Percentiles rank a stretch among this genome's conserved stretches.
Evolutionary conservation across 352 stramenopile species (phyloP).

Genomic region (Pythium monospermum): DNA sequence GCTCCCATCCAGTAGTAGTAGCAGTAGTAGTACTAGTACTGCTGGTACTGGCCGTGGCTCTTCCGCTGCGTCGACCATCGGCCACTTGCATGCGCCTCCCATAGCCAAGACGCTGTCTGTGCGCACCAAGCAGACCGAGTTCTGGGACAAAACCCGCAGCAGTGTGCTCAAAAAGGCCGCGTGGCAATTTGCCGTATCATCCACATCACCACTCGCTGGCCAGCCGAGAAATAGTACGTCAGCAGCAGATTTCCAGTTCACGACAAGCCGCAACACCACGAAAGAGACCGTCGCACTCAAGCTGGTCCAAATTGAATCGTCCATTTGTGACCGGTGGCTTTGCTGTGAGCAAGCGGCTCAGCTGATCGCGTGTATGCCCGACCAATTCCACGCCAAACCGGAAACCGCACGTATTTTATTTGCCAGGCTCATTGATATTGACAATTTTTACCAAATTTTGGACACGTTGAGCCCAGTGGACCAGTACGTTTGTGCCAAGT

Average conservation of each 20-base stretch:
- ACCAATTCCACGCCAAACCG: slow-evolving; percentile 36
- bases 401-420: slow-evolving; percentile 71
- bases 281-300: slow-evolving; percentile 73
- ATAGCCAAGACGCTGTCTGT: slow-evolving; percentile 2
- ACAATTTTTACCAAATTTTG: slow-evolving; percentile 65
- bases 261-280: slow-evolving; percentile 30
- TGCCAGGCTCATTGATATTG: slow-evolving; percentile 55
- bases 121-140: slow-evolving; percentile 29
- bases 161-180: slow-evolving; percentile 38
- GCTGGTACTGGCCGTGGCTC: no score
- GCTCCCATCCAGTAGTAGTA: no score
- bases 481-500: slow-evolving; percentile 51
- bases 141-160: slow-evolving; percentile 45
- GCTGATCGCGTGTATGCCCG: slow-evolving; percentile 46
- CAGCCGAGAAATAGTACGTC: no score
- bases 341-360: slow-evolving; percentile 53
- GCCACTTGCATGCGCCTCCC: not conserved
- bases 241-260: slow-evolving; percentile 44
- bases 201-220: no score
- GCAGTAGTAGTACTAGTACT: no score
- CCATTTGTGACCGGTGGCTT: slow-evolving; percentile 74
- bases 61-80: not conserved
- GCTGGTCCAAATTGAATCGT: slow-evolving; percentile 78
- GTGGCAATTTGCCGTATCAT: slow-evolving; percentile 26
- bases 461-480: slow-evolving; percentile 53